Base-by-base conservation (phyloP, 768 basidiomycete species). In the Trametopsis cervina region DNA sequence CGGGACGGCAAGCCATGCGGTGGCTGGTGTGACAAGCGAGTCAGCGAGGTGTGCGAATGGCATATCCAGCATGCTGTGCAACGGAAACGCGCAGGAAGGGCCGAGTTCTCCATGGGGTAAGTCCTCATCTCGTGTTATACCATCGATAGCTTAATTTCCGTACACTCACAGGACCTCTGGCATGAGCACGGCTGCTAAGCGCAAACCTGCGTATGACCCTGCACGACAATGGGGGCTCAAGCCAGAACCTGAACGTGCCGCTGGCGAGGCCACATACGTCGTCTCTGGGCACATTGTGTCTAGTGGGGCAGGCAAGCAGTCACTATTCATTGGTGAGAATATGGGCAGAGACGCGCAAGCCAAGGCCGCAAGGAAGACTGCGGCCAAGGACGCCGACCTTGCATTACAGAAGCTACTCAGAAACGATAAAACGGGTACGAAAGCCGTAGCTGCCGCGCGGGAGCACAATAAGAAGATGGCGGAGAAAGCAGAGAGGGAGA, bases 21-120 rank as follows among this genome's bases (percentile, higher is more conserved):
- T 7, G 76, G 81, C 46, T 98, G 95, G 95, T 89, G 83, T 42
- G 95, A 99, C 67, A 90, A 84, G 54, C 83, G 92, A 23, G 75
- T 87, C 57, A 76, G 80, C 62, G 84, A 88, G 17, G 83, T 88
- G 2, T 99, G 96, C 64, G 94, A 97, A 37, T 99, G 79, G 65
- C 96, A 99, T 66, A 64, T 97, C 35, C 83, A 90, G 52, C 74
- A 75, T 20, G 89, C 93, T 0, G 80, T 98, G 3, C 75, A 89
- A 63, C 69, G 80, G 18, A 72, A 76, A 13, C 74, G 92, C 7
- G 83, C 86, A 0, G 78, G 77, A 0, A 76, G 95, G 40, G 76
- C 95, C 1, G 96, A 99, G 65, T 96, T 97, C 57, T 76, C 88
- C 15, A 68, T 71, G 5, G 87, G 89, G 92, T 94, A 51, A 17